Evolutionary conservation across 2,329 filamentous ascomycete species (phyloP).

Genomic region (Arachnopeziza araneosa): DNA sequence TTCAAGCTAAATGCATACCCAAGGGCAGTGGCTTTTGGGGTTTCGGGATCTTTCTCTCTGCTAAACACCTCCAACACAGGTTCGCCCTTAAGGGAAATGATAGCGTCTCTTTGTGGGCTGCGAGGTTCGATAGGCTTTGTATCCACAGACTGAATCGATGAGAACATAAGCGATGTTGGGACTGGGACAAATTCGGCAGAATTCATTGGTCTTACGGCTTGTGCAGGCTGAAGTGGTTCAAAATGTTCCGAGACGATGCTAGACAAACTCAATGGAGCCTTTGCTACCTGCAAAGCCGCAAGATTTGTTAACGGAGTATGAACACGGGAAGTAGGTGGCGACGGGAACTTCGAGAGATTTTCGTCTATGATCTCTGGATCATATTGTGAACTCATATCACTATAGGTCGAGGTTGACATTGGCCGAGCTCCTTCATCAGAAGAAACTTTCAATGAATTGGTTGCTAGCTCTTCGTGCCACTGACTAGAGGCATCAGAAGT

Average conservation of each 20-base stretch:
- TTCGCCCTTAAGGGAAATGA: constrained; percentile 44
- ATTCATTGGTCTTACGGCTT: not conserved
- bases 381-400: constrained; percentile 47
- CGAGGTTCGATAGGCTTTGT: constrained; percentile 34
- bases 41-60: constrained; percentile 29
- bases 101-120: constrained; percentile 49
- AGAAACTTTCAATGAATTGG: constrained; percentile 16
- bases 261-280: constrained; percentile 29
- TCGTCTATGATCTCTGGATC: constrained; percentile 43
- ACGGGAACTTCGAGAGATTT: constrained; percentile 49
- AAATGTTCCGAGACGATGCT: constrained; percentile 33
- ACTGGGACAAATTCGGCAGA: constrained; percentile 27
- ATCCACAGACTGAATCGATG: constrained; percentile 25
- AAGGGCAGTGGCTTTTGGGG: constrained; percentile 38
- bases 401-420: constrained; percentile 43
- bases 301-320: constrained; percentile 23
- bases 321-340: constrained; percentile 41
- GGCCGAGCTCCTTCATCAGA: constrained; percentile 34
- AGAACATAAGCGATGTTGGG: constrained; percentile 25
- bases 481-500: constrained; percentile 26
- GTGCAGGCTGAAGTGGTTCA: constrained; percentile 26
- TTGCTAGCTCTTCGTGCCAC: constrained; percentile 25
- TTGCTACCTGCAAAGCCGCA: constrained; percentile 8
- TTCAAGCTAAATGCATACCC: constrained; percentile 41
- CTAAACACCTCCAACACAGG: not conserved